Base-by-base conservation (phyloP, 352 stramenopile genomes). In the Globisporangium spiculum region DNA sequence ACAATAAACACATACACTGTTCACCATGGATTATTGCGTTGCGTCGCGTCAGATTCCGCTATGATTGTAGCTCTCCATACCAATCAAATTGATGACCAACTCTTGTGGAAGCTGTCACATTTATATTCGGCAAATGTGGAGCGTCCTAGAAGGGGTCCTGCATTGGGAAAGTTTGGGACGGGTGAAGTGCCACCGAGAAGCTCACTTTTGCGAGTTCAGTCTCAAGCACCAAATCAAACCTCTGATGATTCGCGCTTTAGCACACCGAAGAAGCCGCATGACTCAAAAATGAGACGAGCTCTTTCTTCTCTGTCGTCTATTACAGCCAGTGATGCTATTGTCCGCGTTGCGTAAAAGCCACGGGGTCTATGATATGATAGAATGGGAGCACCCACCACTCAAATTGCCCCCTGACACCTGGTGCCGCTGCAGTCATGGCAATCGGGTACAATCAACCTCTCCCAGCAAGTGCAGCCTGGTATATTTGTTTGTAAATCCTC, bases 341-440 rank as follows among this genome's bases (percentile, higher is more conserved):
- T 52, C 44, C 44, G 44, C 18, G 44, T 52, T 52, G 44, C 18
- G 6, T 24, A 20, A 52, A 52, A 52, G 18, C 2, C 44, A 52
- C 18, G 5, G 18, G 41, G 18, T 50, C 16, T 20, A 50, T 3
- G 41, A 50, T 9, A 20, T 9, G 41, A 50, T 3, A 20, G 38
- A 48, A 48, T 50, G 14, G 4, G 16, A 50, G 41, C 20, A 16
- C 20, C 16, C 4, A 20, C 20, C 20, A 9, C 44, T 9, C 18
- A 24, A 48, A 6, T 5, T 26, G 26, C 20, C 30, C 30, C 24
- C 22, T 60, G 54, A 60, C 54, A 60, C 16, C 27, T 60, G 54
- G 27, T 60, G 54, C 27, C 54, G 44, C 54, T 60, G 54, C 27
- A n/a, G 54, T 60, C 27, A 60, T 41, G 38, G 38, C 12, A 16